Conservation (phyloP, 495 filamentous ascomycete species). For the Aspergillus cristatus region DNA sequence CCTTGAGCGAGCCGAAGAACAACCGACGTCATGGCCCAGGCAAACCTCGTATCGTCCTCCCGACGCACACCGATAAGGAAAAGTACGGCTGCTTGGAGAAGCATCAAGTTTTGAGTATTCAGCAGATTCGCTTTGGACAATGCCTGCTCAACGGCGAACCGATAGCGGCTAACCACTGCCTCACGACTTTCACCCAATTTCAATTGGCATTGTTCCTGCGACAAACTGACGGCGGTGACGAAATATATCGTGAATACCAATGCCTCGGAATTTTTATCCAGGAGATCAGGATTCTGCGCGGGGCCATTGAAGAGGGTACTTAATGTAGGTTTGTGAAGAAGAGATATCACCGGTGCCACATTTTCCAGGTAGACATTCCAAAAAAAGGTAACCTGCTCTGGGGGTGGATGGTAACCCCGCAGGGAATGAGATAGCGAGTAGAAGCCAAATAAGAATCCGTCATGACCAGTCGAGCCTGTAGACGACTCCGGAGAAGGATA, state of each 20-base stretch:
- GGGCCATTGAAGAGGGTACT: constrained; percentile 36
- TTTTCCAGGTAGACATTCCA: constrained; percentile 64
- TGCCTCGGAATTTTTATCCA: constrained; percentile 57
- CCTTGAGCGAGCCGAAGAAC: constrained; percentile 73
- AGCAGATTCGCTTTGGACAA: constrained; percentile 67
- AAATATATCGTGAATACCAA: constrained; percentile 76
- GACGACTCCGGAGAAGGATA: constrained; percentile 47
- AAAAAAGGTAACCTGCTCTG: constrained; percentile 53
- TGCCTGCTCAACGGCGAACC: constrained; percentile 73
- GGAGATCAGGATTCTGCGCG: constrained; percentile 39
- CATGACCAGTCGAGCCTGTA: constrained; percentile 44
- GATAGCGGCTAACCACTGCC: constrained; percentile 52
- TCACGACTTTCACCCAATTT: constrained; percentile 29
- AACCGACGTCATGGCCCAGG: constrained; percentile 60
- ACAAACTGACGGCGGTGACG: constrained; percentile 60
- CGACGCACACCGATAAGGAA: constrained; percentile 58
- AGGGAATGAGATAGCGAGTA: constrained; percentile 46
- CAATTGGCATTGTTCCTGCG: constrained; percentile 29
- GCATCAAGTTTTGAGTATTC: constrained; percentile 62
- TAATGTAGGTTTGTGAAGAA: constrained; percentile 56
- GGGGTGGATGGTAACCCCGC: constrained; percentile 42
- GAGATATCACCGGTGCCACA: constrained; percentile 61
- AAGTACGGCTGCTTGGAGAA: constrained; percentile 69
- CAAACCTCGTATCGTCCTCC: constrained; percentile 57
- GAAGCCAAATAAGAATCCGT: constrained; percentile 62